Conservation (phyloP, 108 stramenopile species). For the Bacterosira constricta region DNA sequence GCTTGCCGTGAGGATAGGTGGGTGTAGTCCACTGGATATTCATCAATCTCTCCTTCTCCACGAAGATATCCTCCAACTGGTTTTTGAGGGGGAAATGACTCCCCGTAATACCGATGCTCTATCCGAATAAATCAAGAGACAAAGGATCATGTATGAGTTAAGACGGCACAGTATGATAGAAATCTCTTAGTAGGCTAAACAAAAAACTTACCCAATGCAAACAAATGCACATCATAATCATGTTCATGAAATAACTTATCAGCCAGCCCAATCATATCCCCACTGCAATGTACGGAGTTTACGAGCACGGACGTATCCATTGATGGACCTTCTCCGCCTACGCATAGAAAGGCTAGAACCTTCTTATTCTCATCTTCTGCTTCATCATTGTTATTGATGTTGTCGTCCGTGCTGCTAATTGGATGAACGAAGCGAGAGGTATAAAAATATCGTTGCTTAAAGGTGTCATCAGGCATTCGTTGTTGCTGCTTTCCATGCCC, state of each 20-base stretch:
- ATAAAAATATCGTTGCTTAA: slow-evolving; percentile 78
- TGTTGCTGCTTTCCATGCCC: too few relatives aligned
- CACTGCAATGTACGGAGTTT: slow-evolving; percentile 86
- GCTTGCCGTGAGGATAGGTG: slow-evolving; percentile 85
- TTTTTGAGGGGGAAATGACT: slow-evolving; percentile 58
- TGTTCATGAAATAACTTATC: slow-evolving; percentile 23
- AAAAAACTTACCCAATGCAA: too few relatives aligned
- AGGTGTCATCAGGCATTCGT: too few relatives aligned
- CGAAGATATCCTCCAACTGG: slow-evolving; percentile 1
- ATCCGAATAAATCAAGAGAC: too few relatives aligned
- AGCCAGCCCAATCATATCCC: slow-evolving; percentile 88
- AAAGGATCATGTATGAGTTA: too few relatives aligned
- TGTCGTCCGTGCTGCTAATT: too few relatives aligned
- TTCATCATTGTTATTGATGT: too few relatives aligned
- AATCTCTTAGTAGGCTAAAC: too few relatives aligned
- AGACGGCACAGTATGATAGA: too few relatives aligned
- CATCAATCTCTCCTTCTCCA: not conserved
- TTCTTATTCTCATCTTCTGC: slow-evolving; percentile 1
- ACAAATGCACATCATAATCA: slow-evolving; percentile 58
- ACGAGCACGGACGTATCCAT: slow-evolving; percentile 68
- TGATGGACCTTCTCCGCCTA: slow-evolving; percentile 89
- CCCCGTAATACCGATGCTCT: slow-evolving; percentile 94
- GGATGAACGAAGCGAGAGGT: slow-evolving; percentile 55
- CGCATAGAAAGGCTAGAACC: slow-evolving; percentile 72
- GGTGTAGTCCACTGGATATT: slow-evolving; percentile 3